A percentile compares a stretch with the other conserved stretches of the same genome.
phyloP scores from a whole-genome alignment of 2,329 filamentous ascomycete species.

The Neofusicoccum parvum region DNA sequence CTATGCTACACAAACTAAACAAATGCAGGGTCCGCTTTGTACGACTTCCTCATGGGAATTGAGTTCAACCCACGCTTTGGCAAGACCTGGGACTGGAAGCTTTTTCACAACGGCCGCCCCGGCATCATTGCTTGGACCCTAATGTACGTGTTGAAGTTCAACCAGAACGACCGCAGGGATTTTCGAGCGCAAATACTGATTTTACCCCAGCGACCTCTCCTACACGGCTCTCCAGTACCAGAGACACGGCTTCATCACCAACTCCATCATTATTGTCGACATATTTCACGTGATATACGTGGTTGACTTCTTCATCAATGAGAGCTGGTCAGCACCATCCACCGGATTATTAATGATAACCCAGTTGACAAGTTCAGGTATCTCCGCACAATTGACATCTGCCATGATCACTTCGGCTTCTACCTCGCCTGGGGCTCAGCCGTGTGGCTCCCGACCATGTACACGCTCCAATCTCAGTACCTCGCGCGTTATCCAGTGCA shows the following conservation, averaged over 20 bases:
- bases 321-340: conserved; percentile 43
- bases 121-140: conserved; percentile 54
- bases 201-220: conserved; percentile 37
- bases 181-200: conserved; percentile 14
- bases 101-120: conserved; percentile 44
- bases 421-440: conserved; percentile 37
- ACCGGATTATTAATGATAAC: not conserved
- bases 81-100: conserved; percentile 32
- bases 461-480: conserved; percentile 54
- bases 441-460: conserved; percentile 49
- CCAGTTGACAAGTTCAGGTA: conserved; percentile 33
- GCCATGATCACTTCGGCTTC: conserved; percentile 48
- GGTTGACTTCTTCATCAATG: conserved; percentile 54
- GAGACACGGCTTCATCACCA: conserved; percentile 42
- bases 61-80: conserved; percentile 46
- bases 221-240: conserved; percentile 48
- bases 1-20: not conserved
- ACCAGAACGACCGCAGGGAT: not conserved
- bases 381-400: conserved; percentile 47
- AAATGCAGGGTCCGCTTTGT: conserved; percentile 8
- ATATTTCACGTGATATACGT: conserved; percentile 51
- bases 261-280: conserved; percentile 47
- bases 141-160: conserved; percentile 36
- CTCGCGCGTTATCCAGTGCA: conserved; percentile 46
- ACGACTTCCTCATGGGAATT: conserved; percentile 69